These are phyloP conservation scores for Anaeromyces robustus DNA, from an alignment of 192 early-diverging fungal genomes.

Conservation along the genomic window DNA sequence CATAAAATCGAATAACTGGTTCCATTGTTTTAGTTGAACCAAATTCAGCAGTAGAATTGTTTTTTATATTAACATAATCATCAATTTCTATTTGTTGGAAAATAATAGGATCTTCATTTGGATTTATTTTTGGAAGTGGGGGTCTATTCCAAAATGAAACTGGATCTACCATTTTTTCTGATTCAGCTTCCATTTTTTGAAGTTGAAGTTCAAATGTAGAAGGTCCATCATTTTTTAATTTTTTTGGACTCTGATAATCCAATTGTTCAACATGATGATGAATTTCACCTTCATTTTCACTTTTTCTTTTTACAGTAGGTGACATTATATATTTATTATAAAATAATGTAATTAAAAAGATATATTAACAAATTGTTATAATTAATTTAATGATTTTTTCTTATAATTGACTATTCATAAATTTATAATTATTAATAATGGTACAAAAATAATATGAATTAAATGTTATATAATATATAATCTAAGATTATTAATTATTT, in stretches of 20 bases:
- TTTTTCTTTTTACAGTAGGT: background rate
- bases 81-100: conserved; percentile 97
- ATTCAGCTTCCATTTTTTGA: background rate
- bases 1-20: background rate
- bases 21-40: background rate
- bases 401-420: no score
- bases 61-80: conserved; percentile 44
- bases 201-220: conserved; percentile 4
- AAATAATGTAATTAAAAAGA: no score
- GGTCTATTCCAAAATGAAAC: background rate
- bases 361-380: no score
- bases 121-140: background rate
- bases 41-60: background rate
- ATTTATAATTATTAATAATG: no score
- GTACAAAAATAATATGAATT: no score
- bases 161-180: background rate
- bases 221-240: background rate
- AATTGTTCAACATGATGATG: background rate
- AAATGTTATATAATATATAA: no score
- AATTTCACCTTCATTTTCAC: background rate
- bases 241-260: background rate
- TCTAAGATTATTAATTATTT: no score
- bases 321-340: no score
- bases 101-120: conserved; percentile 21
- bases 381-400: no score